phyloP scores from a whole-genome alignment of 75 land plant species.

The Azolla pinnata region DNA sequence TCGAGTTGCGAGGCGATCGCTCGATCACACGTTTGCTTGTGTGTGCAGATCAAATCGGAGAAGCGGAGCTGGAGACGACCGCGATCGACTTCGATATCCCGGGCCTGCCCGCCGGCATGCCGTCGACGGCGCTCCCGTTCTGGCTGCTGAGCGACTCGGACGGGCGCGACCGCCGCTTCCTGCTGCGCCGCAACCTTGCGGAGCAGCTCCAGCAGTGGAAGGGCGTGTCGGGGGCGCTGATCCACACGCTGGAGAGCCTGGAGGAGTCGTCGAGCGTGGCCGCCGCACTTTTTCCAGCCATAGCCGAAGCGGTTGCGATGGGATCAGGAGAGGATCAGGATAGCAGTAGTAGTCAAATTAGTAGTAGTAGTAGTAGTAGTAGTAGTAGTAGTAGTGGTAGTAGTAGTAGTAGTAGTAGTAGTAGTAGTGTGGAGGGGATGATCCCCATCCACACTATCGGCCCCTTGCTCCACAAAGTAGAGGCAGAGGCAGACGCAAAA shows the following conservation, averaged over 20 bases:
- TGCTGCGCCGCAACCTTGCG: background rate
- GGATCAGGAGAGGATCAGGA: background rate
- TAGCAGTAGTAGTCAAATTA: background rate
- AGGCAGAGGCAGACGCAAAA: too few species aligned
- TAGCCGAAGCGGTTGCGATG: constrained; percentile 3
- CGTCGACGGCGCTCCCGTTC: background rate
- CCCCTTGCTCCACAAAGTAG: constrained; percentile 1
- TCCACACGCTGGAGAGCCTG: constrained; percentile 6
- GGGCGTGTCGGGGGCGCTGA: background rate
- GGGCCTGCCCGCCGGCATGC: constrained; percentile 9
- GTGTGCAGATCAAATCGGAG: too few species aligned
- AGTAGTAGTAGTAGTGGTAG: too few species aligned
- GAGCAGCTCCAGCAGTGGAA: background rate
- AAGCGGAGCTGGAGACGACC: too few species aligned
- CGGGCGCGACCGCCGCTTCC: background rate
- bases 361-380: too few species aligned
- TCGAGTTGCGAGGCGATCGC: too few species aligned
- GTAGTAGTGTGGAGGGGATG: background rate
- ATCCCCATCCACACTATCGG: background rate
- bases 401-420: background rate
- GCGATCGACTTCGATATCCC: constrained; percentile 10
- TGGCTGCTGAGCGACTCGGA: background rate
- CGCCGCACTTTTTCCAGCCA: too few species aligned
- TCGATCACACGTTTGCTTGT: too few species aligned
- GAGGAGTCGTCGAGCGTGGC: too few species aligned